phyloP scores from a whole-genome alignment of 1,284 basidiomycete genomes.

The Rugosomyces carneus region DNA sequence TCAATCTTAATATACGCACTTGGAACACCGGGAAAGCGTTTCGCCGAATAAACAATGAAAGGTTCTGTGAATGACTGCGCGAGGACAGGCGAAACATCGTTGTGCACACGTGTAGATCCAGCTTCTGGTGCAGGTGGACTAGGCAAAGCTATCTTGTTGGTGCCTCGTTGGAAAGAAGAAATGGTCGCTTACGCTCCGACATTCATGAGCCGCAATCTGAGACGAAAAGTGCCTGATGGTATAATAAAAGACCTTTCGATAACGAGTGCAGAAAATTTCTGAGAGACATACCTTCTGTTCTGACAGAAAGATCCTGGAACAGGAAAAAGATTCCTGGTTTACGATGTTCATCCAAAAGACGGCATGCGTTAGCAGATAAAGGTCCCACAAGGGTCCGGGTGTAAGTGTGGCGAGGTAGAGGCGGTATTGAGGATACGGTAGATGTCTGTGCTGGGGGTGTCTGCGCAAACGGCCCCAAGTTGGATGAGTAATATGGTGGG shows the following conservation, averaged over 20 bases:
- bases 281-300: constrained; percentile 56
- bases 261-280: constrained; percentile 1
- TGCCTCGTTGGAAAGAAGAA: background rate
- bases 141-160: background rate
- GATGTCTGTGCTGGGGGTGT: constrained; percentile 14
- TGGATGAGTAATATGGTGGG: constrained; percentile 20
- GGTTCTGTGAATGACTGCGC: constrained; percentile 82
- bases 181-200: constrained; percentile 66
- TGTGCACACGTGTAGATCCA: constrained; percentile 60
- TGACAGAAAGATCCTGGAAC: constrained; percentile 81
- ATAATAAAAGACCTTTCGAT: constrained; percentile 6
- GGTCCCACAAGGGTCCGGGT: constrained; percentile 86
- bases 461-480: constrained; percentile 26
- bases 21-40: constrained; percentile 89
- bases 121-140: constrained; percentile 70
- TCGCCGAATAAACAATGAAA: constrained; percentile 89
- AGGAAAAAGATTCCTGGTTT: constrained; percentile 84
- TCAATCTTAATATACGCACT: constrained; percentile 40
- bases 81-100: constrained; percentile 62
- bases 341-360: constrained; percentile 76
- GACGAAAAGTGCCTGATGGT: constrained; percentile 62
- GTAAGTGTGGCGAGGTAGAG: constrained; percentile 61
- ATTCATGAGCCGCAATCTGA: constrained; percentile 79
- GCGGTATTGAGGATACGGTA: constrained; percentile 29
- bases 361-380: constrained; percentile 77